Base-by-base conservation (phyloP, 2,329 filamentous ascomycete species). In the Colletotrichum tamarilloi region DNA sequence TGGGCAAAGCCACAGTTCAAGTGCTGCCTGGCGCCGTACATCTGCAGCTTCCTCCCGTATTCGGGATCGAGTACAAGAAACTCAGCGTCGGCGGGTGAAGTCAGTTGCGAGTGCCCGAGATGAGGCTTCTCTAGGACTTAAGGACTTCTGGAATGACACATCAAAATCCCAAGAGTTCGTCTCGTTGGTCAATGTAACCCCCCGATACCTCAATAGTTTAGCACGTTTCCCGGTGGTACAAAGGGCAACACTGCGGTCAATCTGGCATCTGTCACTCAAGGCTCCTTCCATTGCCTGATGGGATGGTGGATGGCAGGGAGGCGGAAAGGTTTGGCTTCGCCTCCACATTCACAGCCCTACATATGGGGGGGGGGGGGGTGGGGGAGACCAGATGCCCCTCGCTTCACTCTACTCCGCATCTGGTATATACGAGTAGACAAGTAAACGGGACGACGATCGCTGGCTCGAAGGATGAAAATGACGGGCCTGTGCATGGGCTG, bases 241-340 rank as follows among this genome's bases (percentile, higher is more conserved):
- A 60, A 30, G 8, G 7, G 26, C 46, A 8, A 19, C 32, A 35
- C 30, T 19, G n/a, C 24, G n/a, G 26, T 24, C 24, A 11, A 28
- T 30, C 38, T 32, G 24, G 19, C 19, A 14, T 42, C 58, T 63
- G 53, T 35, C 28, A 35, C 19, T 16, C 35, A 16, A 42, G 46
- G 9, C 56, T 38, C 3, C 16, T 12, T 22, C 14, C 24, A 9
- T 32, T 35, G 28, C 19, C 30, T 24, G 19, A 49, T 32, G 30
- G 65, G 68, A 53, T n/a, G 32, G 22, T 42, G 59, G 63, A 53
- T 32, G 32, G 22, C 42, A 72, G 59, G 70, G 66, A 69, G n/a
- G 30, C 46, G 3, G 26, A 28, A 24, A 64, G 59, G 66, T 56
- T 60, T 59, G 32, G 24, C 59, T 69, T 49, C 66, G 70, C 70